A percentile compares a stretch with the other conserved stretches of the same genome.
These are phyloP conservation scores for Coemansia sp. DNA, from an alignment of 192 early-diverging fungal species.

Conservation along the genomic window DNA sequence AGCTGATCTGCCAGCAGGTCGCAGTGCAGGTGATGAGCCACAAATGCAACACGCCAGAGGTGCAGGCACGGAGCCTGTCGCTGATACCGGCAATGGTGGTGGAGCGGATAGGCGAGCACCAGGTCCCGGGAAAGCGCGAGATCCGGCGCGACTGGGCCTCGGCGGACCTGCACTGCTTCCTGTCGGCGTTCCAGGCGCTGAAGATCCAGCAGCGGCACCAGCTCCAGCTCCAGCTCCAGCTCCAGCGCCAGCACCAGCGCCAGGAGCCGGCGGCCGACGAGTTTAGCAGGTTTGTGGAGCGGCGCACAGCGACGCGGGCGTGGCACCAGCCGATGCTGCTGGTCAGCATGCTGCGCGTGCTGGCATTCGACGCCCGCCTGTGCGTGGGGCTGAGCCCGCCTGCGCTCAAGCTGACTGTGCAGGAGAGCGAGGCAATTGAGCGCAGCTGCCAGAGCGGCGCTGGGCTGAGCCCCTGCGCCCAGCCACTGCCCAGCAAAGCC, in stretches of 20 bases:
- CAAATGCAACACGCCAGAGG: slow-evolving; percentile 6
- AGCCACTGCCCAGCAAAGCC: background rate
- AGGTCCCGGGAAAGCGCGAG: slow-evolving; percentile 17
- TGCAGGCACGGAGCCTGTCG: slow-evolving; percentile 23
- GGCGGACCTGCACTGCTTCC: slow-evolving; percentile 28
- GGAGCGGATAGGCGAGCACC: slow-evolving; percentile 27
- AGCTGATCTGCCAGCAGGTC: slow-evolving; percentile 24
- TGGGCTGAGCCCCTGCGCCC: background rate
- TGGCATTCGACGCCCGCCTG: slow-evolving; percentile 36
- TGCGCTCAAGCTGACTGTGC: slow-evolving; percentile 30
- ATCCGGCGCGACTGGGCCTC: slow-evolving; percentile 44
- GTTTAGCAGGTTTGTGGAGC: slow-evolving; percentile 20
- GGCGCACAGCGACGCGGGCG: slow-evolving; percentile 12
- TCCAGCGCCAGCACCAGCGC: background rate
- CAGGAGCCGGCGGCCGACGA: slow-evolving; percentile 3
- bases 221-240: no score
- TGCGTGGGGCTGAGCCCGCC: slow-evolving; percentile 35
- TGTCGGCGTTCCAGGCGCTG: slow-evolving; percentile 20
- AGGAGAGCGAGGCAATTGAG: slow-evolving; percentile 29
- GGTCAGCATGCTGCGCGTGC: slow-evolving; percentile 23
- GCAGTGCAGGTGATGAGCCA: slow-evolving; percentile 21
- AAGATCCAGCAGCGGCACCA: background rate
- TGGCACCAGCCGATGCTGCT: slow-evolving; percentile 50
- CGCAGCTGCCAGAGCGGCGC: background rate
- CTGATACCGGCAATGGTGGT: slow-evolving; percentile 15